Percentiles rank a stretch among this genome's conserved stretches.
Evolutionary conservation across 768 basidiomycete species (phyloP).

Genomic region (Kwoniella pini): DNA sequence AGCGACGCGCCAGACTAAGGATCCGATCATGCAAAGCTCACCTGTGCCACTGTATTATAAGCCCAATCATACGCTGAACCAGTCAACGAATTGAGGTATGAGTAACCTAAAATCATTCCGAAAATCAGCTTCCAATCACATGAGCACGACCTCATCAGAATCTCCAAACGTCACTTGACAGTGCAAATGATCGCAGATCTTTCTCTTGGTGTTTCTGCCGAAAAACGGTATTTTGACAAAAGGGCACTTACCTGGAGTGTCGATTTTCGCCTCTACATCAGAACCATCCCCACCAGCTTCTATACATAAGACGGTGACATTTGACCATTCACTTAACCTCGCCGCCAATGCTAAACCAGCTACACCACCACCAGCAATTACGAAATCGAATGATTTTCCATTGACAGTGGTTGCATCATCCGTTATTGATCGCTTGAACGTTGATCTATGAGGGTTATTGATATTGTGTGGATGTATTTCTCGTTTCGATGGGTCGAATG

Average conservation of each 20-base stretch:
- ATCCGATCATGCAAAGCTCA: conserved; percentile 12
- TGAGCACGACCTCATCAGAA: too few relatives aligned
- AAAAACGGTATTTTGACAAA: not conserved
- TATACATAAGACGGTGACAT: conserved; percentile 59
- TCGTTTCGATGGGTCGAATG: not conserved
- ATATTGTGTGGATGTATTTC: conserved; percentile 32
- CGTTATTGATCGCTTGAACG: conserved; percentile 32
- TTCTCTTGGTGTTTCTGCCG: not conserved
- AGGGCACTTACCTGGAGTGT: conserved; percentile 47
- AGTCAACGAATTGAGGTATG: conserved; percentile 35
- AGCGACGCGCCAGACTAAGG: not conserved
- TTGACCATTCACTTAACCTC: conserved; percentile 59
- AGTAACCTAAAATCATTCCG: conserved; percentile 23
- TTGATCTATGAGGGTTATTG: conserved; percentile 33
- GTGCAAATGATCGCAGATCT: too few relatives aligned
- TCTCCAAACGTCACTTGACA: too few relatives aligned
- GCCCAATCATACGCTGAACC: conserved; percentile 44
- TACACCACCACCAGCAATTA: conserved; percentile 61
- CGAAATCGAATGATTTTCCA: conserved; percentile 57
- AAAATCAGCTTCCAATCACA: conserved; percentile 10
- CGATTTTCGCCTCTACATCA: conserved; percentile 47
- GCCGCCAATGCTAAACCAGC: conserved; percentile 60
- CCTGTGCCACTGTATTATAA: conserved; percentile 45
- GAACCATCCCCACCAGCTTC: conserved; percentile 54
- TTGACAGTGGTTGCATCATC: conserved; percentile 24